Evolutionary conservation across 768 basidiomycete genomes (phyloP).

Genomic region (Hypholoma fasciculare): DNA sequence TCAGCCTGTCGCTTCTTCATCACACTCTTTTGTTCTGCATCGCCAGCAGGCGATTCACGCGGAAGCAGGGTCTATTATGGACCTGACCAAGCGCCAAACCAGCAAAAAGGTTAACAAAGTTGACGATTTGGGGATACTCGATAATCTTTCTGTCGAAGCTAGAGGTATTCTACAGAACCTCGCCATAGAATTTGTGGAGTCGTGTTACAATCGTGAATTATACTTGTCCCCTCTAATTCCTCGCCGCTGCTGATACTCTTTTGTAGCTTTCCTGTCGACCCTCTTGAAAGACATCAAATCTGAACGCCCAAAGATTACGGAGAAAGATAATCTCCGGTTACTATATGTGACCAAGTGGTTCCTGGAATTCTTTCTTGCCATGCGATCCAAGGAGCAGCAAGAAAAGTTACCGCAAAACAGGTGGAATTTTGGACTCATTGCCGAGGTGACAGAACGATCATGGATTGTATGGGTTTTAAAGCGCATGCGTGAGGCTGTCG

Average conservation of each 20-base stretch:
- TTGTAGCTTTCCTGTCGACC: constrained; percentile 80
- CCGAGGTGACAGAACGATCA: constrained; percentile 80
- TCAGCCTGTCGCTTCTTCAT: constrained; percentile 26
- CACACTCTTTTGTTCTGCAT: constrained; percentile 75
- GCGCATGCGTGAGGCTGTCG: constrained; percentile 86
- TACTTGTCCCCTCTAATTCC: constrained; percentile 7
- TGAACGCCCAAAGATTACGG: constrained; percentile 89
- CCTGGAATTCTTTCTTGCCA: constrained; percentile 82
- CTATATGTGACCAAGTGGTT: constrained; percentile 90
- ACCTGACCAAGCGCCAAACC: constrained; percentile 63
- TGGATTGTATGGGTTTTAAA: constrained; percentile 91
- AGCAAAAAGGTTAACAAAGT: constrained; percentile 58
- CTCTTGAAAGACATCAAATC: constrained; percentile 92
- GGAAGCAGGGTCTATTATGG: constrained; percentile 70
- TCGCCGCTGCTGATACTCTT: neutral
- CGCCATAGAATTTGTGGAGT: constrained; percentile 73
- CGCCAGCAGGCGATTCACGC: constrained; percentile 76
- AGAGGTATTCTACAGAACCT: constrained; percentile 63
- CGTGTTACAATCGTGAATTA: constrained; percentile 85
- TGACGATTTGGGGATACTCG: constrained; percentile 69
- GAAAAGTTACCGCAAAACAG: constrained; percentile 25
- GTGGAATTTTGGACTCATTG: constrained; percentile 75
- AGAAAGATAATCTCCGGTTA: constrained; percentile 90
- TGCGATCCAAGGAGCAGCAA: constrained; percentile 40
- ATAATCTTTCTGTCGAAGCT: constrained; percentile 69